phyloP scores from a whole-genome alignment of 768 basidiomycete genomes.

The Harrya chromipes region DNA sequence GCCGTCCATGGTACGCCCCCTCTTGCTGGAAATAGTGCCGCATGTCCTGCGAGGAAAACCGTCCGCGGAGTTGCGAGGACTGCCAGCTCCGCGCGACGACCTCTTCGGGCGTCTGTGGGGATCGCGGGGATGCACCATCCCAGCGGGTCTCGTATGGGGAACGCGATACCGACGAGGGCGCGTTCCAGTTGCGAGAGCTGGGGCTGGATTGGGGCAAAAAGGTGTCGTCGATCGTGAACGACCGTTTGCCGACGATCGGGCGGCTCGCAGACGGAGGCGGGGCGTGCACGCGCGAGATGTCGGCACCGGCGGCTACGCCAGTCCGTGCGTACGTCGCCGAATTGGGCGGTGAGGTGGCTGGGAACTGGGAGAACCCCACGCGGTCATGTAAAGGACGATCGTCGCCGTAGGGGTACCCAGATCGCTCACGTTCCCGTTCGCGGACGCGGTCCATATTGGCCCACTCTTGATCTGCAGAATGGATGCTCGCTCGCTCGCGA shows the following conservation, averaged over 20 bases:
- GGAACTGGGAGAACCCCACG: conserved; percentile 4
- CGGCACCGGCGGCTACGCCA: neutral
- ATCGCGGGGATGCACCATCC: conserved; percentile 26
- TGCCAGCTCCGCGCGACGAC: conserved; percentile 29
- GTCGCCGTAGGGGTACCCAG: conserved; percentile 17
- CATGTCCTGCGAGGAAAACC: conserved; percentile 33
- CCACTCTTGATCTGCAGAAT: conserved; percentile 30
- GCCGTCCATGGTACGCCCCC: conserved; percentile 9
- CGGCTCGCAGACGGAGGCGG: conserved; percentile 31
- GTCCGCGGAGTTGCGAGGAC: conserved; percentile 22
- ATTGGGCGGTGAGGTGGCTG: conserved; percentile 16
- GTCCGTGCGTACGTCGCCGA: conserved; percentile 14
- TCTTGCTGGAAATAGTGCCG: conserved; percentile 24
- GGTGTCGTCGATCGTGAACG: conserved; percentile 26
- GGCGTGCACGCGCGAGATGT: conserved; percentile 14
- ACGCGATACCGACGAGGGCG: conserved; percentile 11
- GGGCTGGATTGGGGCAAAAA: conserved; percentile 22
- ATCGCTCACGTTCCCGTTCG: conserved; percentile 22
- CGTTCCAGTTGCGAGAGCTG: conserved; percentile 19
- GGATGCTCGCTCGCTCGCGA: conserved; percentile 26
- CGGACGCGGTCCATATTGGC: conserved; percentile 20
- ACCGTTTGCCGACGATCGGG: conserved; percentile 29
- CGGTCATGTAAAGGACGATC: conserved; percentile 25
- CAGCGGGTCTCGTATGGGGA: conserved; percentile 29
- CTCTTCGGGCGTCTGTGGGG: conserved; percentile 31